Base-by-base conservation (phyloP, 768 basidiomycete species). In the Plicaturopsis crispa region DNA sequence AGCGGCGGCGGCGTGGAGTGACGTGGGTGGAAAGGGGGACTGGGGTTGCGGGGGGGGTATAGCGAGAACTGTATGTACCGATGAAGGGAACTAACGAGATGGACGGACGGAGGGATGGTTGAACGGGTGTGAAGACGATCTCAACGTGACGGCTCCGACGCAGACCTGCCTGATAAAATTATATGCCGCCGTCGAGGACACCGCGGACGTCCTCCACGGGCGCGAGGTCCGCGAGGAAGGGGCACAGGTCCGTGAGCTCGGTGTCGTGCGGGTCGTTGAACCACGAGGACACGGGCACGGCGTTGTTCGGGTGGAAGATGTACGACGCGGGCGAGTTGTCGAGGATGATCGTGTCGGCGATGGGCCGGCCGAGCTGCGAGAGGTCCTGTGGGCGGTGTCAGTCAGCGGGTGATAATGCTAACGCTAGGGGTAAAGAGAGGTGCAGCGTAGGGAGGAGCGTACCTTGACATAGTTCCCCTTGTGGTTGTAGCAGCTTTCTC, bases 391-490 rank as follows among this genome's bases (percentile, higher is more conserved):
- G n/a, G 3, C n/a, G n/a, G n/a, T n/a, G n/a, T n/a, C n/a, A n/a
- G n/a, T n/a, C n/a, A n/a, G n/a, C n/a, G n/a, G n/a, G n/a, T n/a
- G n/a, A n/a, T n/a, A n/a, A n/a, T n/a, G n/a, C n/a, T n/a, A n/a
- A n/a, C n/a, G n/a, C n/a, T n/a, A n/a, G n/a, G n/a, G n/a, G n/a
- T n/a, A n/a, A n/a, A n/a, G n/a, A n/a, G n/a, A n/a, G n/a, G n/a
- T n/a, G n/a, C n/a, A n/a, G n/a, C n/a, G n/a, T n/a, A n/a, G n/a
- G n/a, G n/a, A n/a, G n/a, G n/a, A n/a, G n/a, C 26, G 30, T 42
- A 92, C 93, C 79, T 99, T 99, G 63, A 99, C 94, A 59, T 98
- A 99, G 66, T 94, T 98, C 31, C 94, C 94, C 62, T 86, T 87
- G 65, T 98, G 96, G 56, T 96, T 98, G 59, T 97, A 98, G 62